A percentile compares a stretch with the other conserved stretches of the same genome.
Conservation (phyloP, 2,329 filamentous ascomycete species). For the Sarocladium oryzae region DNA sequence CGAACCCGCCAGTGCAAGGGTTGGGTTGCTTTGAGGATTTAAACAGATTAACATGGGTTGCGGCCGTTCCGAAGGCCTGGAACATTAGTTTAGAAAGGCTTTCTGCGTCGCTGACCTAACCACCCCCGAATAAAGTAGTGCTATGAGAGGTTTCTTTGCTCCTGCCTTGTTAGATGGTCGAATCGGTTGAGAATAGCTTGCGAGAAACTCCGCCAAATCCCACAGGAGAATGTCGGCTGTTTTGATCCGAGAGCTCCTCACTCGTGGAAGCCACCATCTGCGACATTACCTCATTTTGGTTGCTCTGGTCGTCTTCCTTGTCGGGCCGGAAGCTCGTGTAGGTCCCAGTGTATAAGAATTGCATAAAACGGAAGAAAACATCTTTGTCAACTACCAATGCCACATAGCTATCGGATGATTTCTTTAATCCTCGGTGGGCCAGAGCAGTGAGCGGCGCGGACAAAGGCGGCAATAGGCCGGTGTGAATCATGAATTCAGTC, state of each 20-base stretch:
- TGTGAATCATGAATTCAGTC: background rate
- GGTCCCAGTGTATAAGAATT: background rate
- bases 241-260: background rate
- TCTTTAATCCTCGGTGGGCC: background rate
- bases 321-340: background rate
- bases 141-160: background rate
- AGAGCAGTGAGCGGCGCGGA: background rate
- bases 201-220: background rate
- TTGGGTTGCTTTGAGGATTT: background rate
- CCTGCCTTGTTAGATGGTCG: background rate
- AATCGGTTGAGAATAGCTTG: background rate
- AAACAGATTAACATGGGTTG: background rate
- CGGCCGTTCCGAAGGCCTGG: background rate
- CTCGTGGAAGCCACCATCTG: background rate
- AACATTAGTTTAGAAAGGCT: background rate
- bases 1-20: background rate
- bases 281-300: background rate
- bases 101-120: background rate
- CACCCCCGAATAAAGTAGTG: background rate
- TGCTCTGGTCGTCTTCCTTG: background rate
- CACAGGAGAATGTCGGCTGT: background rate
- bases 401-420: background rate
- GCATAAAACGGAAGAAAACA: background rate
- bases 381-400: background rate
- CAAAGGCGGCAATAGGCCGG: background rate